Evolutionary conservation across 768 basidiomycete genomes (phyloP).

Genomic region (Mycena pura): DNA sequence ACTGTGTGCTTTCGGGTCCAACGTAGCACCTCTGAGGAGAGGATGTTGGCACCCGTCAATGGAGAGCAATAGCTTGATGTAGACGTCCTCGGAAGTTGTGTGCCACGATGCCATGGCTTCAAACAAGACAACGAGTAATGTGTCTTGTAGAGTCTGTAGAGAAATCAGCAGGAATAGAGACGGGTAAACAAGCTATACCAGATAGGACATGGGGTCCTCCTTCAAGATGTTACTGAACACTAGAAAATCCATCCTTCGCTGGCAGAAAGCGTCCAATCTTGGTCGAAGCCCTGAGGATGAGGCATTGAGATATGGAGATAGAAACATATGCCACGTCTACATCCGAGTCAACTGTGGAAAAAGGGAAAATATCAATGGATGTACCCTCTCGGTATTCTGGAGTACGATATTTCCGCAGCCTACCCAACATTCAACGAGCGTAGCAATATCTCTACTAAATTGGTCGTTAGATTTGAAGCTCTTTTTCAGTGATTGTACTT

Average conservation of each 20-base stretch:
- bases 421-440: slow-evolving; percentile 77
- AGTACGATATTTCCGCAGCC: slow-evolving; percentile 70
- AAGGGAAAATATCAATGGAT: neutral
- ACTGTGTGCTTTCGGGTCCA: slow-evolving; percentile 23
- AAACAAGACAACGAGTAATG: slow-evolving; percentile 62
- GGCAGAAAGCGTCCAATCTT: slow-evolving; percentile 48
- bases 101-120: slow-evolving; percentile 55
- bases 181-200: slow-evolving; percentile 10
- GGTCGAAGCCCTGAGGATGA: slow-evolving; percentile 61
- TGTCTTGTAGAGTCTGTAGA: slow-evolving; percentile 51
- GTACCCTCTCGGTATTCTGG: slow-evolving; percentile 36
- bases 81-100: slow-evolving; percentile 64
- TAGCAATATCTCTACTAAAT: slow-evolving; percentile 48
- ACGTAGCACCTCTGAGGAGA: slow-evolving; percentile 43
- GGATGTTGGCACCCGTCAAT: slow-evolving; percentile 64
- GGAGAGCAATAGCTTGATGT: slow-evolving; percentile 60
- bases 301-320: slow-evolving; percentile 48
- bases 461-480: slow-evolving; percentile 43
- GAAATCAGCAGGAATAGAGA: neutral
- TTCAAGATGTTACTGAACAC: slow-evolving; percentile 64
- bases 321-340: slow-evolving; percentile 62
- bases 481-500: slow-evolving; percentile 41
- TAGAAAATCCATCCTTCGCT: slow-evolving; percentile 65
- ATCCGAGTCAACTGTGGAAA: slow-evolving; percentile 4
- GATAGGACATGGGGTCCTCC: slow-evolving; percentile 67